Percentiles rank a stretch among this genome's conserved stretches.
These are phyloP conservation scores for Actinomortierella wolfii DNA, from an alignment of 371 early-diverging fungal genomes.

Conservation along the genomic window DNA sequence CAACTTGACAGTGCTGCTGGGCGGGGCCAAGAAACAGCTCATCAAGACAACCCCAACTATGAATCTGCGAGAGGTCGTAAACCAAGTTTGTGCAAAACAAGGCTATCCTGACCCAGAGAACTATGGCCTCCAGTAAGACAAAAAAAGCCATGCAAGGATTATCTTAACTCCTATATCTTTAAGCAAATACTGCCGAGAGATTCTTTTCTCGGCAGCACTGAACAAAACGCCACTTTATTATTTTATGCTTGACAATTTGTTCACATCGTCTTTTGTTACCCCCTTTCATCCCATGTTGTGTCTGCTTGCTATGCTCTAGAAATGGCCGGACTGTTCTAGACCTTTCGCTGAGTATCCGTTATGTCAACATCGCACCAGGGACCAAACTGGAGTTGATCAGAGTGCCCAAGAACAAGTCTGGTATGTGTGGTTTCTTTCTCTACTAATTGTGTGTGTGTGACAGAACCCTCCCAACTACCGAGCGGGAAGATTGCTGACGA, in stretches of 20 bases:
- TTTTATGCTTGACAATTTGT: no score
- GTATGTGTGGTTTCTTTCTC: constrained; percentile 15
- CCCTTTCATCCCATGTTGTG: neutral
- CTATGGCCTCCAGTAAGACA: constrained; percentile 50
- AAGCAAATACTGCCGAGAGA: neutral
- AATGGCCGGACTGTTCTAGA: constrained; percentile 52
- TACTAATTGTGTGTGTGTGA: neutral
- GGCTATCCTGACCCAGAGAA: constrained; percentile 38
- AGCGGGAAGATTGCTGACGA: constrained; percentile 1
- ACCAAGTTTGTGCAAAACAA: constrained; percentile 47
- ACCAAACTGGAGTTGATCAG: constrained; percentile 60
- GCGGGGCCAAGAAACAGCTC: constrained; percentile 45
- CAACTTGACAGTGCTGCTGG: constrained; percentile 44
- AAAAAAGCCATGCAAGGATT: no score
- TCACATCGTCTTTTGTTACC: neutral
- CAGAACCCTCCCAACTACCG: neutral
- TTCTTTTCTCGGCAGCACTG: neutral
- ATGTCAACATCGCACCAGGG: constrained; percentile 67
- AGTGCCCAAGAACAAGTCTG: constrained; percentile 42
- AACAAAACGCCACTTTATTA: neutral
- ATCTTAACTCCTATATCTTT: no score
- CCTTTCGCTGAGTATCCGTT: constrained; percentile 61
- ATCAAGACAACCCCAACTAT: constrained; percentile 51
- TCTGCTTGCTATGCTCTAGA: constrained; percentile 15
- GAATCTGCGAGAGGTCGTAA: constrained; percentile 47